phyloP scores from a whole-genome alignment of 352 stramenopile genomes.

The Elongisporangium undulatum region DNA sequence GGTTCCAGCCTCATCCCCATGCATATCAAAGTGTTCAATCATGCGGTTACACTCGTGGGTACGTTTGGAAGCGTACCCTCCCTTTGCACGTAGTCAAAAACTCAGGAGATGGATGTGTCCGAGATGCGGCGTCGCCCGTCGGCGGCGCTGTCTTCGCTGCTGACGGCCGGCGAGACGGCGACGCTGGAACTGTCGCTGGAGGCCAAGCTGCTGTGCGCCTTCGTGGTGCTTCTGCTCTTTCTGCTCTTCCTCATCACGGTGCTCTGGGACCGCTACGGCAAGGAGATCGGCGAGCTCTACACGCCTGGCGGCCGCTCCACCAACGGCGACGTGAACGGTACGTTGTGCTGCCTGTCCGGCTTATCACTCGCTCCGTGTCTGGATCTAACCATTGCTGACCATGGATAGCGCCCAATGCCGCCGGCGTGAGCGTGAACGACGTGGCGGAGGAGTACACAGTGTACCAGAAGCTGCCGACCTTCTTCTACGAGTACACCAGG shows the following conservation, averaged over 20 bases:
- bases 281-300: conserved; percentile 82
- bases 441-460: conserved; percentile 78
- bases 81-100: background rate
- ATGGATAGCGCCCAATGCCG: conserved; percentile 3
- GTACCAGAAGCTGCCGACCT: conserved; percentile 83
- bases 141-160: conserved; percentile 3
- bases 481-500: conserved; percentile 81
- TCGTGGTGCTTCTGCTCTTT: conserved; percentile 72
- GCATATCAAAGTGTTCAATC: background rate
- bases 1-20: conserved; percentile 7
- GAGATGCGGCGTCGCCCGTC: background rate
- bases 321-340: conserved; percentile 24
- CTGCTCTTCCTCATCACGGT: conserved; percentile 77
- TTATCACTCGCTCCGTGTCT: no score
- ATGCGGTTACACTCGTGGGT: background rate
- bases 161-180: conserved; percentile 23
- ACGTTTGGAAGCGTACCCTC: background rate
- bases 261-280: conserved; percentile 82
- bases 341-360: background rate
- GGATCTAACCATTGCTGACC: no score
- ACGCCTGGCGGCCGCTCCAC: conserved; percentile 25
- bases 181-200: conserved; percentile 43
- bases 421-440: conserved; percentile 59
- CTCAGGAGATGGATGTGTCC: background rate
- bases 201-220: conserved; percentile 60